Percentiles rank a stretch among this genome's conserved stretches.
phyloP scores from a whole-genome alignment of 23 red algal species.

The Chondrus crispus region DNA sequence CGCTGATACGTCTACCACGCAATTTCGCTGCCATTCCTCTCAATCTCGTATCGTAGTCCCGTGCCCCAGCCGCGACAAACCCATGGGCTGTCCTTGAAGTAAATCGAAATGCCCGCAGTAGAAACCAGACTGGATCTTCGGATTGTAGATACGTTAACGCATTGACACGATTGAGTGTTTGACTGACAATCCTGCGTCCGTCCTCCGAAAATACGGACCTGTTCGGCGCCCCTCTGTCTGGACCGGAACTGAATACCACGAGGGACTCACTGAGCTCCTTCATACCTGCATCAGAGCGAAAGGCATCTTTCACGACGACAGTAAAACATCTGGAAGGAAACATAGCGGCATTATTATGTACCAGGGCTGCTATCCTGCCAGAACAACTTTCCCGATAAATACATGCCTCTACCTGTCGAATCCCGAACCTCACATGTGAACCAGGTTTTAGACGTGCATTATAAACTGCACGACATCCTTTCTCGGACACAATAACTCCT shows the following conservation, averaged over 20 bases:
- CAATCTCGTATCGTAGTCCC: neutral
- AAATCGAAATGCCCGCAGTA: neutral
- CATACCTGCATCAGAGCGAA: neutral
- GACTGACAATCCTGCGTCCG: neutral
- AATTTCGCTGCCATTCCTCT: neutral
- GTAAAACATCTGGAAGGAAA: conserved; percentile 9
- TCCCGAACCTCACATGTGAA: neutral
- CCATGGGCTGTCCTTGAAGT: neutral
- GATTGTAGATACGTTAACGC: neutral
- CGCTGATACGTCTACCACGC: neutral
- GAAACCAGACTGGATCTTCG: neutral
- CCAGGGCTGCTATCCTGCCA: neutral
- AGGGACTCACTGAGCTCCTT: neutral
- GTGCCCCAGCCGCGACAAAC: neutral
- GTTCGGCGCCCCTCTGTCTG: too few species aligned
- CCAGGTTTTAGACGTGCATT: neutral
- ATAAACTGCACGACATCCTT: neutral
- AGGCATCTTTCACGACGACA: neutral
- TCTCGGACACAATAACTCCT: neutral
- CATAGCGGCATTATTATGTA: neutral
- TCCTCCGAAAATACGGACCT: neutral
- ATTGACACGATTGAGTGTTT: neutral
- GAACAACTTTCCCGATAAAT: neutral
- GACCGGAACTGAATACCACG: too few species aligned
- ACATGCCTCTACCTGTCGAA: neutral